Base-by-base conservation (phyloP, 1,284 basidiomycete genomes). In the Malassezia brasiliensis region DNA sequence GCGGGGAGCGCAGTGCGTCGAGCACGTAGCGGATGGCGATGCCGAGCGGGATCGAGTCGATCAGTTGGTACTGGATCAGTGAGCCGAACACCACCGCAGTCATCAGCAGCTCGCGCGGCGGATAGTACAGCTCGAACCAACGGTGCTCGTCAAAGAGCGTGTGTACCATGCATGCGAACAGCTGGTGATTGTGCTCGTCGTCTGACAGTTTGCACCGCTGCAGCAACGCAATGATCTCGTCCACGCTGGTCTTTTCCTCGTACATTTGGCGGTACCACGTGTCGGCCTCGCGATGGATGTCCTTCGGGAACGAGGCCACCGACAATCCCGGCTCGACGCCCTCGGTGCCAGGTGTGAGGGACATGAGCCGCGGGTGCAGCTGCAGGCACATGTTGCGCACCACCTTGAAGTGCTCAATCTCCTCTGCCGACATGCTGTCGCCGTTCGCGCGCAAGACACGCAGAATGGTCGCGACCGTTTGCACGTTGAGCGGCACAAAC, bases 81-180 rank as follows among this genome's bases (percentile, higher is more conserved):
- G 90, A 90, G 39, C 94, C 94, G 67, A 98, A 98, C 34, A 99
- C 82, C 68, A 90, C 87, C 47, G 88, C 94, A 0, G 94, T 98
- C 84, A 98, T 90, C 41, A 85, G 84, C 45, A 98, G 81, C 78
- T 98, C 90, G 60, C 90, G 87, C 30, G 87, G 81, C 14, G 94
- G 94, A 72, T 99, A 93, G 49, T 73, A 68, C 61, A 88, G 87
- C 74, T 94, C 89, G 83, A 98, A 96, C 80, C 96, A 98, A 73
- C 91, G 90, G 83, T 96, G 96, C 79, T 99, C 94, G 82, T 98
- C 94, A 77, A 99, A 98, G 51, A 99, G 83, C 78, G 96, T 94
- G 78, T 96, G 91, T 49, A 98, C 84, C 83, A 96, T 93, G 81
- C 91, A 96, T 12, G 91, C 94, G 74, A 98, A 96, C 57, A 96